Evolutionary conservation across 2,329 filamentous ascomycete genomes (phyloP), one percentile per base, ranked within the genome.

Genomic region (Hysterium pulicare): DNA sequence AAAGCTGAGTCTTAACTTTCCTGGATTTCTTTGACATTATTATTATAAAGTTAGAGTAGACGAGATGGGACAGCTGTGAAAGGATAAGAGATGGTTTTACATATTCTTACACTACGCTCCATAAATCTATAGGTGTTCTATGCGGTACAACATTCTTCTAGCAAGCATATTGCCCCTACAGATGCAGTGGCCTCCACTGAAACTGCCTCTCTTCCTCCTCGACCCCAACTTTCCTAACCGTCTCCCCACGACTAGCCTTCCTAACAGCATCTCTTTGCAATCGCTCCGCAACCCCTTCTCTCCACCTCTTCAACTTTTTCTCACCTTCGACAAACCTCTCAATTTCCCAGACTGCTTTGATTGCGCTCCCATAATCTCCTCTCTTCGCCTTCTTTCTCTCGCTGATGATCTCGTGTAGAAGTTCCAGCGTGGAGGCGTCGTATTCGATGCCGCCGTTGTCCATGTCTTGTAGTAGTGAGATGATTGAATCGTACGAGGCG

Each of bases 391-490:
- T 41, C 1, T 51, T 33, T 23, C 50, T 50, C 36, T 67, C 56
- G 8, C 45, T 42, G 7, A 66, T 46, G 5, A 74, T 66, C 2
- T 43, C 40, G 11, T 67, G 55, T 1, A 76, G 48, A 4, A 74
- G 35, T 2, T 51, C 45, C 10, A 71, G 57, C 0, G 78, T 81
- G 17, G 63, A 62, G 9, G 54, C 48, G 50, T 85, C 76, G 45
- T 78, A 79, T 36, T 75, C 74, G 4, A 87, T 68, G 0, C 83
- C 83, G 1, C 77, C 75, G 24, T 76, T 70, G 31, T 77, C 75
- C 84, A 88, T 87, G 66, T 87, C 83, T 32, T 76, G 71, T 4
- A 87, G 66, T 2, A 84, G 60, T 3, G 73, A 68, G 38, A 81
- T 64, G 19, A 85, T 76, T 1, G 72, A 71, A 3, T 57, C 49